Base-by-base conservation (phyloP, 1,284 basidiomycete genomes). In the Leccinum colubrinum region DNA sequence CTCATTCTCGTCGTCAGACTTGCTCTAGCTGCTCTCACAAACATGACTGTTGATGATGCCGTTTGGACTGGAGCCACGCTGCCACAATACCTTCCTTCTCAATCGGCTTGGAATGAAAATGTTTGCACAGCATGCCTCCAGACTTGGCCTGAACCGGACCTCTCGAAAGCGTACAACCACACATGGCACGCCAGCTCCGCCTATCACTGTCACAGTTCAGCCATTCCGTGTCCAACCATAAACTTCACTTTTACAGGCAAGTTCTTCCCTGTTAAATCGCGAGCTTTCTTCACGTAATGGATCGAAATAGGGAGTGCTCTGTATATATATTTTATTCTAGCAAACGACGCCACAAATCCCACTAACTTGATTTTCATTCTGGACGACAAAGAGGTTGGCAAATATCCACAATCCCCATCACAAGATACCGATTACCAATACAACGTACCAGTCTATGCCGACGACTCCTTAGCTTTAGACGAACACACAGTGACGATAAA, bases 291-390 rank as follows among this genome's bases (percentile, higher is more conserved):
- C 30, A 59, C 11, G 27, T 9, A 0, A 33, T 17, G 12, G 0
- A 20, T 35, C 5, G 8, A 12, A 17, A 33, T 33, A 54, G 68
- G 69, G 20, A 68, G 35, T 22, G 67, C 51, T 1, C 0, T 70
- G 12, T 68, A 70, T 4, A 65, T 70, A 35, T 68, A 69, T 46
- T 68, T 68, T 35, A 67, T 67, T 51, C 4, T 60, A 0, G 60
- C 60, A 14, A 69, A 69, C 52, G 6, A 57, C 2, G 0, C 20
- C 2, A 0, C 2, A 22, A 27, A 17, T 1, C 20, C 20, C 20
- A 70, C 65, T 2, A 27, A 63, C 0, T 15, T 69, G 5, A 0
- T 52, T 1, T 70, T 69, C 17, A 2, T 52, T 11, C 22, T 68
- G 30, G 68, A 69, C 41, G 39, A 12, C 3, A 7, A 1, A 0